Percentiles rank a stretch among this genome's conserved stretches.
These are phyloP conservation scores for Fragaria nilgerrensis DNA, from an alignment of 306 rosid genomes.

Conservation along the genomic window DNA sequence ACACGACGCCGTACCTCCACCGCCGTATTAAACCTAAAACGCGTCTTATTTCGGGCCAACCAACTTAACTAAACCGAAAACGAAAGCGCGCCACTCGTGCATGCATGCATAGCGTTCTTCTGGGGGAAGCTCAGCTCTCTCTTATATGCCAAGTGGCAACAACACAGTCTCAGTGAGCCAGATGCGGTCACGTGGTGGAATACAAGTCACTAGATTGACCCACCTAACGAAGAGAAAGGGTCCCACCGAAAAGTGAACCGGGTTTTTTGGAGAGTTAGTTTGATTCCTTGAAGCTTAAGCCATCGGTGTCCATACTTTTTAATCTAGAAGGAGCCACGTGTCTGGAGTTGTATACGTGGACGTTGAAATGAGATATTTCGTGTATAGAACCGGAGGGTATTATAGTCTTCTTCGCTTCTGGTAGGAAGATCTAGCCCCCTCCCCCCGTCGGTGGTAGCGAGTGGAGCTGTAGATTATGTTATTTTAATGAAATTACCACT, in stretches of 20 bases:
- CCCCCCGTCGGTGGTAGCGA: neutral
- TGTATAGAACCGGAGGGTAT: neutral
- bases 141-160: constrained; percentile 21
- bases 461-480: neutral
- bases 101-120: constrained; percentile 12
- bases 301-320: constrained; percentile 5
- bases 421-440: neutral
- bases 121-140: neutral
- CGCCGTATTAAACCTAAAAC: constrained; percentile 1
- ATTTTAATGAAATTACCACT: neutral
- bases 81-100: neutral
- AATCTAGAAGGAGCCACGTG: constrained; percentile 27
- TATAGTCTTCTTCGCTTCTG: neutral
- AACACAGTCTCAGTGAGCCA: neutral
- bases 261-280: neutral
- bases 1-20: neutral
- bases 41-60: constrained; percentile 15
- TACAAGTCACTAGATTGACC: neutral
- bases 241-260: neutral
- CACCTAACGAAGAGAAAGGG: constrained; percentile 26
- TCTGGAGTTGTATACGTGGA: constrained; percentile 17
- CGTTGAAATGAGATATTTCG: neutral
- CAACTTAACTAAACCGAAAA: constrained; percentile 44
- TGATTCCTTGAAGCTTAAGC: neutral
- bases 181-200: constrained; percentile 17